A percentile compares a stretch with the other conserved stretches of the same genome.
Evolutionary conservation across 352 stramenopile genomes (phyloP).

Genomic region (Lagenidium giganteum): DNA sequence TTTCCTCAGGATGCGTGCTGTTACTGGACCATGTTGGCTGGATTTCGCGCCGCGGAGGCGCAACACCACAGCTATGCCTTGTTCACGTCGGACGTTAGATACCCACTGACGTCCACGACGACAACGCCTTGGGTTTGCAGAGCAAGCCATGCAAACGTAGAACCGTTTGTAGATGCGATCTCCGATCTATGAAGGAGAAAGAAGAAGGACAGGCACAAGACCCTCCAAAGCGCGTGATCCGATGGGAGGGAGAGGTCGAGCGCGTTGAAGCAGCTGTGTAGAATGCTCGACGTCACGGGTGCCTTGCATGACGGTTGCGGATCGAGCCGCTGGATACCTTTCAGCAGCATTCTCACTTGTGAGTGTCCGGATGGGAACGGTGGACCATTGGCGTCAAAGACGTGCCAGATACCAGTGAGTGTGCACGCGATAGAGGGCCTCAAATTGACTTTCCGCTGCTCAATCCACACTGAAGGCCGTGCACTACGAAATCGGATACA

Average conservation of each 20-base stretch:
- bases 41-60: constrained; percentile 1
- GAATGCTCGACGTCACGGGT: background rate
- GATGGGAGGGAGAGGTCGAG: background rate
- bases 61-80: background rate
- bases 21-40: background rate
- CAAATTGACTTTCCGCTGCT: no score
- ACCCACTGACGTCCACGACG: background rate
- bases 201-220: constrained; percentile 11
- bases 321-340: constrained; percentile 2
- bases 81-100: no score
- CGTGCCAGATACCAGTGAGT: no score
- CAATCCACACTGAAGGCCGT: no score
- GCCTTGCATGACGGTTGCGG: background rate
- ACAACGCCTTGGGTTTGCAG: constrained; percentile 1
- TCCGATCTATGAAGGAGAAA: constrained; percentile 5
- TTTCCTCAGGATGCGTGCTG: background rate
- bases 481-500: no score
- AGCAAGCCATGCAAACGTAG: constrained; percentile 1
- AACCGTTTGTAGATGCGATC: background rate
- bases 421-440: no score
- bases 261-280: background rate
- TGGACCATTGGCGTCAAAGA: no score
- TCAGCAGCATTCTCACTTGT: constrained; percentile 3
- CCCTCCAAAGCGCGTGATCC: background rate
- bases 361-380: background rate